A percentile compares a stretch with the other conserved stretches of the same genome.
phyloP scores from a whole-genome alignment of 106 monocot genomes.

The Alisma plantagoaquatica region DNA sequence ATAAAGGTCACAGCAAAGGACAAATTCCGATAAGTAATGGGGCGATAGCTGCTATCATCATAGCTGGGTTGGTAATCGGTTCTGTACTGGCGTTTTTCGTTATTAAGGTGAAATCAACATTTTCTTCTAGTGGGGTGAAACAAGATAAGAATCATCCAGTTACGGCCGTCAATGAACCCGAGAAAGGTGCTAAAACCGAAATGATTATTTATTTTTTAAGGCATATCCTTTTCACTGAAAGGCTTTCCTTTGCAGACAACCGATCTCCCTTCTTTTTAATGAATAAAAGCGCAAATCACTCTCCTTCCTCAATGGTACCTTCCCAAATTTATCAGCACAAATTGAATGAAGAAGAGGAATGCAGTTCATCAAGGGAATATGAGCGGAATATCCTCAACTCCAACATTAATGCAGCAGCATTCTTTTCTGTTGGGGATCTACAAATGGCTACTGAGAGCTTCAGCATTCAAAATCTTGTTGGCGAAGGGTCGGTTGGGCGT shows the following conservation, averaged over 20 bases:
- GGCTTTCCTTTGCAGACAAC: conserved; percentile 27
- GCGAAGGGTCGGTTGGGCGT: conserved; percentile 68
- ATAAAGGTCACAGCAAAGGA: too few relatives aligned
- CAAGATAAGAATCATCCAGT: conserved; percentile 30
- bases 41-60: conserved; percentile 47
- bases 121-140: conserved; percentile 21
- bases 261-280: conserved; percentile 14
- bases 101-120: conserved; percentile 28
- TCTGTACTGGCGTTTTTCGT: conserved; percentile 59
- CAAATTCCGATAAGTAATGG: conserved; percentile 7
- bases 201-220: background rate
- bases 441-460: conserved; percentile 83
- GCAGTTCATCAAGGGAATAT: background rate
- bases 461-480: conserved; percentile 58
- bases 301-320: conserved; percentile 39
- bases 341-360: conserved; percentile 54
- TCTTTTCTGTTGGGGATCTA: conserved; percentile 79
- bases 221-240: too few relatives aligned
- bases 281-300: conserved; percentile 19
- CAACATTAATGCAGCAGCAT: conserved; percentile 36
- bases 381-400: conserved; percentile 6
- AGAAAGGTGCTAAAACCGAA: conserved; percentile 34
- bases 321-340: conserved; percentile 41
- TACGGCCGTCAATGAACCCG: conserved; percentile 26
- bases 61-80: conserved; percentile 44